Evolutionary conservation across 192 early-diverging fungal genomes (phyloP).

Genomic region (Linnemannia schmuckeri): DNA sequence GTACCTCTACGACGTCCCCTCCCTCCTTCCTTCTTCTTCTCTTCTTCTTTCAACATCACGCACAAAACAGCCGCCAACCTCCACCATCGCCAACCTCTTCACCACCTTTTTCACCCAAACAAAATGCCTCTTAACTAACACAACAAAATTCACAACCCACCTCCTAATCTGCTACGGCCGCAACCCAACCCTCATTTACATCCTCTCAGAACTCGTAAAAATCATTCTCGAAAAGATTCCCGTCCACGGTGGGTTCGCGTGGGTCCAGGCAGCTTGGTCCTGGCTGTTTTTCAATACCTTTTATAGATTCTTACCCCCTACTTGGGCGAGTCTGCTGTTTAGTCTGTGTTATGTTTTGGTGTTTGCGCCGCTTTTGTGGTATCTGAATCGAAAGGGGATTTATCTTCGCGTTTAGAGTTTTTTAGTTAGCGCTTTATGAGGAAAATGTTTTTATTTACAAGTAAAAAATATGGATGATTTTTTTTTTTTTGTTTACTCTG

Average conservation of each 20-base stretch:
- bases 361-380: constrained; percentile 38
- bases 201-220: constrained; percentile 48
- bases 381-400: background rate
- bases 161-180: constrained; percentile 61
- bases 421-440: too few relatives aligned
- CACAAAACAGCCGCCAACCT: background rate
- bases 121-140: background rate
- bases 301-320: constrained; percentile 9
- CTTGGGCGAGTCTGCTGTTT: constrained; percentile 39
- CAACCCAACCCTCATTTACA: constrained; percentile 63
- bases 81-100: background rate
- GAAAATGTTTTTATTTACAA: too few relatives aligned
- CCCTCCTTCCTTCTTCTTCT: background rate
- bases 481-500: constrained; percentile 1
- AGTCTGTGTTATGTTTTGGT: constrained; percentile 28
- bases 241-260: background rate
- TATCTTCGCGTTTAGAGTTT: constrained; percentile 21
- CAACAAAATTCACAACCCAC: background rate
- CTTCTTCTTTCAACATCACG: background rate
- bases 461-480: background rate
- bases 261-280: constrained; percentile 29
- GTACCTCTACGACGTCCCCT: constrained; percentile 50
- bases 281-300: constrained; percentile 41
- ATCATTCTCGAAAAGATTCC: constrained; percentile 33
- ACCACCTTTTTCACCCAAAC: background rate